Conservation (phyloP, 495 filamentous ascomycete species). For the Penicillium cosmopolitanum region DNA sequence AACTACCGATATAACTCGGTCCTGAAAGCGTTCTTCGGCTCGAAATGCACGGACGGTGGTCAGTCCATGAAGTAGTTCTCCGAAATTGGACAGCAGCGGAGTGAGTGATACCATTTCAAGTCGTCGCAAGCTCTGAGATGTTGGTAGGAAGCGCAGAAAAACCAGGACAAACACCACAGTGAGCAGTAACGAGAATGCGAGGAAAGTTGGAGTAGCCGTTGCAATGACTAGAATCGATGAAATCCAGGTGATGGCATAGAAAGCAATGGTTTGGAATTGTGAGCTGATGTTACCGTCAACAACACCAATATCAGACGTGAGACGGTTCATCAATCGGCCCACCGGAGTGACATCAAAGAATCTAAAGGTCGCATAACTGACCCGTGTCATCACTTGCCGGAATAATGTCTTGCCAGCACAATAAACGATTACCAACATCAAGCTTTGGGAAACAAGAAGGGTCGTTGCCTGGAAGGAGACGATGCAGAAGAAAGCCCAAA, state of each 20-base stretch:
- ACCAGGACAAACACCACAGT: conserved; percentile 65
- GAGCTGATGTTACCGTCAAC: conserved; percentile 77
- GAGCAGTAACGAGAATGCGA: conserved; percentile 68
- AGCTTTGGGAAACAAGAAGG: conserved; percentile 55
- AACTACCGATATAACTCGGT: conserved; percentile 71
- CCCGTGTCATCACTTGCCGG: conserved; percentile 64
- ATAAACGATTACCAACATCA: conserved; percentile 74
- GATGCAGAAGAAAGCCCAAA: conserved; percentile 66
- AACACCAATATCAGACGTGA: conserved; percentile 83
- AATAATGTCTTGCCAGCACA: conserved; percentile 75
- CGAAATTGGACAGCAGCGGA: conserved; percentile 84
- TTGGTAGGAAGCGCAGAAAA: conserved; percentile 75
- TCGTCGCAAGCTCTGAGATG: conserved; percentile 78
- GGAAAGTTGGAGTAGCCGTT: conserved; percentile 71
- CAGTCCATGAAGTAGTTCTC: conserved; percentile 75
- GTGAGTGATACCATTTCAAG: conserved; percentile 84
- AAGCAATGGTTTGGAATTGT: conserved; percentile 68
- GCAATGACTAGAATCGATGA: conserved; percentile 75
- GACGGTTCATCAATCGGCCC: conserved; percentile 82
- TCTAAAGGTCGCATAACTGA: conserved; percentile 78
- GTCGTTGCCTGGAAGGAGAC: conserved; percentile 59
- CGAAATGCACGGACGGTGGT: conserved; percentile 78
- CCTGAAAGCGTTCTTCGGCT: conserved; percentile 74
- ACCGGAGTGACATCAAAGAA: conserved; percentile 87
- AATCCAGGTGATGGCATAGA: conserved; percentile 67